A percentile compares a stretch with the other conserved stretches of the same genome.
Conservation (phyloP, 371 early-diverging fungal species). For the Capillidium heterosporum region DNA sequence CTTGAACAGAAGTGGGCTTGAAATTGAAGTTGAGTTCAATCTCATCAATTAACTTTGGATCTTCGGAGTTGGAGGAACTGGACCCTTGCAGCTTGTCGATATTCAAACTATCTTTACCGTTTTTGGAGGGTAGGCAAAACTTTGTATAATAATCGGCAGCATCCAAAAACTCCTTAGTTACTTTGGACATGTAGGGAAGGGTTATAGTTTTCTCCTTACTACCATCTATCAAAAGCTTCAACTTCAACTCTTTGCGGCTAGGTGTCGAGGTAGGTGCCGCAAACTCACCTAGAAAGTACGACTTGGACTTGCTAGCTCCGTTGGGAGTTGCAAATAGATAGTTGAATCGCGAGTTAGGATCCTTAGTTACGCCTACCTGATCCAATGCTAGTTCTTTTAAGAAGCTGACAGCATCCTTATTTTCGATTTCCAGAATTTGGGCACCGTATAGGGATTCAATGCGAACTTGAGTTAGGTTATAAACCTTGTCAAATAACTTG, state of each 20-base stretch:
- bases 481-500: not conserved
- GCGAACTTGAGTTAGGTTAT: not conserved
- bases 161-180: not conserved
- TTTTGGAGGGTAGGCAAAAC: not conserved
- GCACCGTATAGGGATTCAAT: not conserved
- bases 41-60: too few species aligned
- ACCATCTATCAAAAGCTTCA: not conserved
- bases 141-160: not conserved
- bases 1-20: too few species aligned
- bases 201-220: not conserved
- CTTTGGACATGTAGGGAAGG: not conserved
- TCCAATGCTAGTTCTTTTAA: not conserved
- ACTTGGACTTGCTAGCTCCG: too few species aligned
- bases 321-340: not conserved
- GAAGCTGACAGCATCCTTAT: not conserved
- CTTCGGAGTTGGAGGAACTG: too few species aligned
- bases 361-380: not conserved
- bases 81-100: not conserved
- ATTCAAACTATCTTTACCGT: not conserved
- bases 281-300: not conserved
- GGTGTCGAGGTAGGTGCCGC: not conserved
- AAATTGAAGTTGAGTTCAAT: too few species aligned
- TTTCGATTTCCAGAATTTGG: not conserved
- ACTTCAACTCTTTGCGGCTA: not conserved
- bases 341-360: not conserved